phyloP scores from a whole-genome alignment of 352 stramenopile species.

The Saprolegnia parasitica region DNA sequence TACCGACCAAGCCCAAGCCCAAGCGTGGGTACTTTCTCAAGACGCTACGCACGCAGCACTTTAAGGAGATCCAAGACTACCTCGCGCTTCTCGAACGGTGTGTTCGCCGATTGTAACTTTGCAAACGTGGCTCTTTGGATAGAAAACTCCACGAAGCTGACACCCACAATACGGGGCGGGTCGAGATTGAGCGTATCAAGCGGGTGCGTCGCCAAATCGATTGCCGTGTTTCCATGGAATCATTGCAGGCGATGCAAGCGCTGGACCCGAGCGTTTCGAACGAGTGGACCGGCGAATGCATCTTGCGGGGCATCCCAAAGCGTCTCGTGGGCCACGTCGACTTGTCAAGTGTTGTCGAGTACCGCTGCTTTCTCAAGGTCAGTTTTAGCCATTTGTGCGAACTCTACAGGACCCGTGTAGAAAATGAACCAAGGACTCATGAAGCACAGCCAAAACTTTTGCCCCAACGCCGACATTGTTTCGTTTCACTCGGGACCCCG shows the following conservation, averaged over 20 bases:
- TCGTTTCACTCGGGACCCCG: constrained; percentile 18
- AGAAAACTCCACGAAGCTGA: constrained; percentile 62
- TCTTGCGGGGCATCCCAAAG: constrained; percentile 37
- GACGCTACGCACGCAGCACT: constrained; percentile 71
- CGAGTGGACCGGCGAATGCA: constrained; percentile 38
- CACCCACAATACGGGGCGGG: constrained; percentile 37
- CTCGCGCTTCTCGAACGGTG: constrained; percentile 53
- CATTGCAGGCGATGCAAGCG: constrained; percentile 37
- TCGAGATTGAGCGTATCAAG: constrained; percentile 40
- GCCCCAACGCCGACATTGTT: constrained; percentile 46
- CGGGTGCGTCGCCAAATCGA: constrained; percentile 27
- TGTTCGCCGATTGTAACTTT: neutral
- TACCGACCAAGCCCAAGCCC: constrained; percentile 45
- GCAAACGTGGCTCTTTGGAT: neutral
- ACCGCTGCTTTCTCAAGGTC: constrained; percentile 53
- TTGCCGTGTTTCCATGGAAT: constrained; percentile 2
- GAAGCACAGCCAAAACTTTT: constrained; percentile 76
- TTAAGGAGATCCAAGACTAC: constrained; percentile 80
- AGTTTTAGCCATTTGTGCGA: neutral
- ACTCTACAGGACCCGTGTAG: constrained; percentile 29
- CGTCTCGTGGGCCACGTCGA: constrained; percentile 37
- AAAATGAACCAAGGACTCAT: constrained; percentile 70
- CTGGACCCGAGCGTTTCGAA: constrained; percentile 46
- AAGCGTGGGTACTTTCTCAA: constrained; percentile 71
- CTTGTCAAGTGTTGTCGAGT: constrained; percentile 52